These are phyloP conservation scores for Acanthamoeba healyi DNA, from an alignment of 208 protist genomes.

Conservation along the genomic window DNA sequence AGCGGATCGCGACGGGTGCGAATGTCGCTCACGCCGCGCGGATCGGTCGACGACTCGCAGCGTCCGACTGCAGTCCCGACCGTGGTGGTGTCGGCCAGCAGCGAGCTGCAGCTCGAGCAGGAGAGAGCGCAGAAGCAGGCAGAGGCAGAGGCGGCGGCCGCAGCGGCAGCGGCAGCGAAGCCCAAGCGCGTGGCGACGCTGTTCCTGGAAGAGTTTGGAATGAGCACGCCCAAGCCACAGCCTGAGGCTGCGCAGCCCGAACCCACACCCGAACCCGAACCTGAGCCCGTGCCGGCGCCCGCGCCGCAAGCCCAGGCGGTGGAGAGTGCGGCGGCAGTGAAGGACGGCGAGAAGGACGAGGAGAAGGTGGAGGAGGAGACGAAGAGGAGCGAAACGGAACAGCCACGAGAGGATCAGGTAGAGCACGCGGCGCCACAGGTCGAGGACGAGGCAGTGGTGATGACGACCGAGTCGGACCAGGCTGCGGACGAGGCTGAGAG, in stretches of 20 bases:
- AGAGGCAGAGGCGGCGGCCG: not conserved
- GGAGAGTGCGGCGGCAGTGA: not conserved
- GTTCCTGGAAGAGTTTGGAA: constrained; percentile 19
- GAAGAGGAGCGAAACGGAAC: not conserved
- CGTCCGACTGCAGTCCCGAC: not conserved
- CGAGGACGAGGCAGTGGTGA: not conserved
- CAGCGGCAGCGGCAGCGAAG: not conserved
- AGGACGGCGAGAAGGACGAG: not conserved
- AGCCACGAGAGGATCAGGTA: not conserved
- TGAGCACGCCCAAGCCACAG: not conserved
- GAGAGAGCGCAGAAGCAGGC: not conserved
- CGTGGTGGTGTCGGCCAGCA: not conserved
- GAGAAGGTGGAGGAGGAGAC: not conserved
- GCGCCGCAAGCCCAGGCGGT: not conserved
- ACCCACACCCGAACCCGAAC: too few species aligned
- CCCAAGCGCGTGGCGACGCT: constrained; percentile 21
- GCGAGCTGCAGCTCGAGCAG: not conserved
- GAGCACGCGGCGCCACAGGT: not conserved
- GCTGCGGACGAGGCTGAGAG: too few species aligned
- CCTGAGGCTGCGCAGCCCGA: too few species aligned
- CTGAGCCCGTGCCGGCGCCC: too few species aligned
- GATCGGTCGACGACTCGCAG: not conserved
- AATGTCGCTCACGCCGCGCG: not conserved
- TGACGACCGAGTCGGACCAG: too few species aligned
- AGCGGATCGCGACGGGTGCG: not conserved